Conservation (phyloP, 2,329 filamentous ascomycete genomes). For the Metarhizium album region DNA sequence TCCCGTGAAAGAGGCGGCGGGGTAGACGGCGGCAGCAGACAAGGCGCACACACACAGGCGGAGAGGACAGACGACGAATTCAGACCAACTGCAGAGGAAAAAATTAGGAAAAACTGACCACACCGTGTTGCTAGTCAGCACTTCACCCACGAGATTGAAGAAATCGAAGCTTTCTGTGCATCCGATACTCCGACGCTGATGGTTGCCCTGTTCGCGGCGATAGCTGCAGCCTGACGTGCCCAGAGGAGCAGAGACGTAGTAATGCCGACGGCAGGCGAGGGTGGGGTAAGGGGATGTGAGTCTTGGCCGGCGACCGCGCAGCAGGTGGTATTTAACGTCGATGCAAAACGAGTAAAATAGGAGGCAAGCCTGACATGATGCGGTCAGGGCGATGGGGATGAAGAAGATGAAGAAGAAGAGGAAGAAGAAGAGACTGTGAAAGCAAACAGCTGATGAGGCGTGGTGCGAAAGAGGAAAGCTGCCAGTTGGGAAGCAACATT, state of each 20-base stretch:
- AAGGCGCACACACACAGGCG: not conserved
- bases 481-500: not conserved
- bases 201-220: conserved; percentile 2
- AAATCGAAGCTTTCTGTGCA: not conserved
- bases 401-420: no score
- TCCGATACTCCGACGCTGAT: conserved; percentile 1
- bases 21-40: conserved; percentile 1
- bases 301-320: not conserved
- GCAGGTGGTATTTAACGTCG: not conserved
- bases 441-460: not conserved
- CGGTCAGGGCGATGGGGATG: not conserved
- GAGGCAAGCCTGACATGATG: not conserved
- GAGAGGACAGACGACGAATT: not conserved
- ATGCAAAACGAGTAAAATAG: not conserved
- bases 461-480: not conserved
- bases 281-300: not conserved
- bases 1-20: not conserved
- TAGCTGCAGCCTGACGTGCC: not conserved
- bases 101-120: conserved; percentile 5
- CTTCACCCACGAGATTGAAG: conserved; percentile 1
- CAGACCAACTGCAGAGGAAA: conserved; percentile 3
- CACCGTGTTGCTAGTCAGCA: conserved; percentile 1
- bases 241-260: not conserved
- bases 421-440: not conserved
- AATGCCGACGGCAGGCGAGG: not conserved